Base-by-base conservation (phyloP, 1,284 basidiomycete species). In the Meripilus lineatus region DNA sequence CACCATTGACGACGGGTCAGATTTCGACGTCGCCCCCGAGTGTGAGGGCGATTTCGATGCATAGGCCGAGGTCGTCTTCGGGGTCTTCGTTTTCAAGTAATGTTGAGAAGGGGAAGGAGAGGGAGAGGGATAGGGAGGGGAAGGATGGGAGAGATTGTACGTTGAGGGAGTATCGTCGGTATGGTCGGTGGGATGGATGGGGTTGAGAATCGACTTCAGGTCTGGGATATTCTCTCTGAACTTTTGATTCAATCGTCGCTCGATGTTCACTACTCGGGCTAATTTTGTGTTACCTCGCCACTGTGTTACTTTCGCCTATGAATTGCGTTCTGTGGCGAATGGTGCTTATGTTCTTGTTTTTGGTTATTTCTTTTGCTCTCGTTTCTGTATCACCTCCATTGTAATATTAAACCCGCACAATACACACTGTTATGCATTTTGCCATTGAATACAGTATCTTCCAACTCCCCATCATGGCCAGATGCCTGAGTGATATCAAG, bases 131-230 rank as follows among this genome's bases (percentile, higher is more conserved):
- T 40, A 30, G n/a, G 28, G 75, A 70, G 59, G 77, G 44, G 18
- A 45, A 42, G 24, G 50, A 79, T 46, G 68, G 63, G 56, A 70
- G 77, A 38, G 77, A 84, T 25, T 84, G 89, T 58, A 67, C 72
- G 4, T 59, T 92, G 39, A 70, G 79, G 53, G 89, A 92, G 61
- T 92, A 81, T 62, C 69, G 87, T 49, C 71, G 83, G 50, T 91
- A 81, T 58, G 89, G 89, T 21, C 69, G 83, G 46, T 89, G 86
- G 84, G 89, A 91, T 67, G 89, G 87, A 1, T 92, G 89, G 89
- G 81, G 76, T 33, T 83, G 64, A 65, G 55, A 24, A 24, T 28
- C 42, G 25, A 18, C 37, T 22, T 18, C 28, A 23, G n/a, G n/a
- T n/a, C n/a, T n/a, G n/a, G n/a, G n/a, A n/a, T n/a, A n/a, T n/a